These are phyloP conservation scores for Cordyceps cicadae DNA, from an alignment of 2,329 filamentous ascomycete genomes.

Conservation along the genomic window DNA sequence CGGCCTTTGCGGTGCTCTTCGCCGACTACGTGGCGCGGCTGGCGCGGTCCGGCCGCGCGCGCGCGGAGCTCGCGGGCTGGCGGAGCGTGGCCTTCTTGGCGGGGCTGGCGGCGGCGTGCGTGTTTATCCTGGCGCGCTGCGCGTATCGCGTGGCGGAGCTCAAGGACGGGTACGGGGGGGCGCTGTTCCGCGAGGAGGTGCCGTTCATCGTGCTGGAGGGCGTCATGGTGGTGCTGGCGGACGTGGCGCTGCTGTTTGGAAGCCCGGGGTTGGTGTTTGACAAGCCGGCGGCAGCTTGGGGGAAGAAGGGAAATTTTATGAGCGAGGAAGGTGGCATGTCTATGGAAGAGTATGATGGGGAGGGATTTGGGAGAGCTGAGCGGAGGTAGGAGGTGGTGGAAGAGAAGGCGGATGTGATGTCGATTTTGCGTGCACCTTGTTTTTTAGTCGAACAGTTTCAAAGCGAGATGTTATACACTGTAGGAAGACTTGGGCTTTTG, in stretches of 20 bases:
- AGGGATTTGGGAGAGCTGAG: not conserved
- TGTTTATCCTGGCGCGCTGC: conserved; percentile 54
- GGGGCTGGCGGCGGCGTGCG: conserved; percentile 44
- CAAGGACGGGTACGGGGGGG: conserved; percentile 51
- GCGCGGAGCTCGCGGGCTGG: conserved; percentile 18
- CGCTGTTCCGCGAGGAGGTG: not conserved
- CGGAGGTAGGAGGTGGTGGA: not conserved
- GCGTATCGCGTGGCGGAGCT: conserved; percentile 60
- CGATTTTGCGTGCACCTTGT: not conserved
- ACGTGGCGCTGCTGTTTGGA: conserved; percentile 29
- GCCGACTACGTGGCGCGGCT: conserved; percentile 42
- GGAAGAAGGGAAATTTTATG: conserved; percentile 11
- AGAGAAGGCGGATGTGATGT: not conserved
- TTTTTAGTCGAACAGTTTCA: not conserved
- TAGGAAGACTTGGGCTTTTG: no score
- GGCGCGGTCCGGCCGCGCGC: conserved; percentile 21
- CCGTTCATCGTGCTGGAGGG: conserved; percentile 9
- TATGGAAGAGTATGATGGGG: not conserved
- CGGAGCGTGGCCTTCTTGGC: conserved; percentile 38
- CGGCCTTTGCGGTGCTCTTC: conserved; percentile 41
- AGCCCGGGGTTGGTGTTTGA: conserved; percentile 35
- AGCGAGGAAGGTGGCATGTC: conserved; percentile 20
- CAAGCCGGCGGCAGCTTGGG: not conserved
- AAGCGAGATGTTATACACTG: no score
- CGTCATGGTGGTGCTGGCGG: conserved; percentile 29